Evolutionary conservation across 768 basidiomycete species (phyloP), one percentile per base, ranked within the genome.

Genomic region (Mrakia gelida): DNA sequence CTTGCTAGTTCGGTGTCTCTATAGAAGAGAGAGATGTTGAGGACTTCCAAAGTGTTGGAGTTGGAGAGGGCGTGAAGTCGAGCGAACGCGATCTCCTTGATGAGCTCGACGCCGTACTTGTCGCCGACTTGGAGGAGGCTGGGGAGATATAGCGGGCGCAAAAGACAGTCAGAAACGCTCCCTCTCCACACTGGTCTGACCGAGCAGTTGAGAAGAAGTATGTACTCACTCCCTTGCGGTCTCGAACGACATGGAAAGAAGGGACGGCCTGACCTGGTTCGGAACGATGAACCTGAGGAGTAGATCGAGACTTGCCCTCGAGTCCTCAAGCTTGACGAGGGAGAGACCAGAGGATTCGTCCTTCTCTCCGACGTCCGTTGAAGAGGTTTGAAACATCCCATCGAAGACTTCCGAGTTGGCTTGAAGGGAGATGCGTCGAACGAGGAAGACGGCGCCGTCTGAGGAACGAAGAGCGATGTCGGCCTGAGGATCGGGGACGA

Each of bases 41-140:
- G 61, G 9, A 62, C 32, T 3, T 9, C 13, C 3, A 62, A 0
- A 10, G n/a, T 11, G n/a, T 62, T 6, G 8, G n/a, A 32, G n/a
- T 32, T 0, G 3, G n/a, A 9, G 16, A 62, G 61, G 61, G 15
- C 4, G n/a, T 28, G 15, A 32, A 62, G 61, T 28, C 61, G 61
- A 28, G 9, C 61, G 61, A 62, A 32, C 13, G 61, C 61, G n/a
- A 28, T 62, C 9, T 62, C 32, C 16, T 62, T 32, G 1, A 62
- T 30, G n/a, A 28, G n/a, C 61, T 62, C 61, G 61, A 62, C n/a
- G n/a, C 61, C 61, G n/a, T 10, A 62, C n/a, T 62, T 62, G 61
- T 62, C 61, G 1, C n/a, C 61, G 61, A 62, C 1, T 1, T 23
- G 61, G 16, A 28, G 32, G n/a, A 62, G 1, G 7, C 61, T 62